Evolutionary conservation across 176 grass and related monocot genomes (phyloP), one percentile per base, ranked within the genome.

Genomic region (Bothriochloa decipiens): DNA sequence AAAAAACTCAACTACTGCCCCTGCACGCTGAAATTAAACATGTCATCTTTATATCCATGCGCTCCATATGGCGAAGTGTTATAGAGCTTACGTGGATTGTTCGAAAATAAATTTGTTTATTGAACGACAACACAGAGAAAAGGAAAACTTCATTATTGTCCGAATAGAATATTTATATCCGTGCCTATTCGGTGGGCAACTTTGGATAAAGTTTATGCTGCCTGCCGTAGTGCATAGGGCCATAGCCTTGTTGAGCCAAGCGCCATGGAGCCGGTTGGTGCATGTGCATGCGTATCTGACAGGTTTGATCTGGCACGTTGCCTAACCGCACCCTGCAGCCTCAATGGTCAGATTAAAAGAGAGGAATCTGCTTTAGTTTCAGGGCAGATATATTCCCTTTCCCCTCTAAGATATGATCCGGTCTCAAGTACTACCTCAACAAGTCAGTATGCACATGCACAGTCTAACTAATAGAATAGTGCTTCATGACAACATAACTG

Each of bases 211-310:
- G 11, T 83, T 58, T 58, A 79, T 86, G 58, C 37, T 83, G 23
- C 26, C 26, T 74, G 53, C 79, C 83, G 52, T 74, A 16, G 53
- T 5, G 5, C 53, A 9, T 62, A 62, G 58, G 1, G 10, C 42
- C n/a, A 61, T 61, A 82, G 79, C 83, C 78, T 86, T 60, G 79
- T 90, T 37, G 83, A 67, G 72, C 73, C 72, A 90, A 65, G 83
- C 82, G 83, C 83, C 72, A 72, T 47, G 3, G 43, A 40, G 45
- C 64, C 53, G 36, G 43, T 37, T 82, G 63, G 79, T 78, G 36
- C 41, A 63, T 88, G 29, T 55, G n/a, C 82, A 81, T 8, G 43
- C 15, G 74, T 22, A 67, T 60, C 58, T 11, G 26, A 5, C 41
- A 80, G 61, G 41, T 82, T 67, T 49, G 79, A 78, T 76, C 53